Evolutionary conservation across 2,329 filamentous ascomycete species (phyloP), one percentile per base, ranked within the genome.

Genomic region (Neurospora sp.): DNA sequence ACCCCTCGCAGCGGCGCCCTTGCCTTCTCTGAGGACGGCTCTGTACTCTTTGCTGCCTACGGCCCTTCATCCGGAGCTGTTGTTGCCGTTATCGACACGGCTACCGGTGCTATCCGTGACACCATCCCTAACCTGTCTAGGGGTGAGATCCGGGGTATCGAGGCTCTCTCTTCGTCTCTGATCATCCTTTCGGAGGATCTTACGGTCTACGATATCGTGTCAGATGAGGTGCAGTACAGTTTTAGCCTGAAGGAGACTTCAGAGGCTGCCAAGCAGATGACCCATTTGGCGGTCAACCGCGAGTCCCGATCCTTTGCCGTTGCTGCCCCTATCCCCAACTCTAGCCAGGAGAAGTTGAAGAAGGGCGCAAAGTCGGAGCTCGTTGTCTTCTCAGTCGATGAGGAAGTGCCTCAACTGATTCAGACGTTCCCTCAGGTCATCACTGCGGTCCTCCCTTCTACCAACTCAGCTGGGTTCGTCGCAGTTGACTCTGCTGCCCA

Each of bases 1-100:
- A 75, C 76, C 17, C 72, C 73, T 17, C 74, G 77, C n/a, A 86
- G 88, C 70, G 92, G 91, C 15, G 88, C 87, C 65, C 79, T 97
- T 52, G 84, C 89, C 33, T 97, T 92, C 77, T 97, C 93, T 0
- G 88, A 92, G 72, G 93, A 97, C 77, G 92, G 92, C 1, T 96
- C 93, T 12, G 87, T 92, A 1, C 82, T 97, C n/a, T 93, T 92
- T 67, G 88, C 89, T 66, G 88, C 88, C 4, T 86, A 84, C 73
- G 86, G 85, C 39, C 81, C 82, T 38, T 77, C 81, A 10, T 84
- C 87, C 67, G 82, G 86, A 5, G 88, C 89, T 5, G 83, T 89
- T 11, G 89, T 96, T 75, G 84, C 97, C 11, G 74, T 74, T 68
- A 87, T 98, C 73, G 91, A 97, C 78, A 85, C 91, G 0, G 83